Evolutionary conservation across 345 rosid species (phyloP).

Genomic region (Gossypium raimondii): DNA sequence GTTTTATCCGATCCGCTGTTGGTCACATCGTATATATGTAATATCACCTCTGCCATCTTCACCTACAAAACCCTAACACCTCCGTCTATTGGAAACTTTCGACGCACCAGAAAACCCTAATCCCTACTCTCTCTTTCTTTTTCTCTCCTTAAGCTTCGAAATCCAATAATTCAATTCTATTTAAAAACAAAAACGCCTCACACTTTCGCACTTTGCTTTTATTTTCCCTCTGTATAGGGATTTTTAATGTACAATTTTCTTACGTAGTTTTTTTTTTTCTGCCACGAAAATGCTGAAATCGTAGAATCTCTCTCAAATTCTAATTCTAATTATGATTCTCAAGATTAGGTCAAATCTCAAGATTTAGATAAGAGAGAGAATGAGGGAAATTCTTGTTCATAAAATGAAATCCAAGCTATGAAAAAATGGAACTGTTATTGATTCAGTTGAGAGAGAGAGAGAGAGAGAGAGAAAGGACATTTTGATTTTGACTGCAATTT

Average conservation of each 20-base stretch:
- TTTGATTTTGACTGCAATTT: background rate
- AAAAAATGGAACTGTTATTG: background rate
- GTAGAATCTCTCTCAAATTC: background rate
- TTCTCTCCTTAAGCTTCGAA: background rate
- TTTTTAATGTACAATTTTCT: background rate
- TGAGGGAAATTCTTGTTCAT: too few species aligned
- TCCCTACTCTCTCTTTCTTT: background rate
- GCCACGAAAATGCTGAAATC: conserved; percentile 2
- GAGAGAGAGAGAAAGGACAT: background rate
- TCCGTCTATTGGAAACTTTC: background rate
- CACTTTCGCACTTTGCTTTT: background rate
- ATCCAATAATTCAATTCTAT: background rate
- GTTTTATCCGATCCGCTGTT: conserved; percentile 97
- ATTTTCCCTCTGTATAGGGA: too few species aligned
- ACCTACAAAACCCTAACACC: conserved; percentile 20
- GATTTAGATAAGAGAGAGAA: background rate
- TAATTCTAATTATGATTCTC: background rate
- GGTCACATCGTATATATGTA: conserved; percentile 91
- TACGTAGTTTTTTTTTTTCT: background rate
- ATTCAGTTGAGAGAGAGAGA: background rate
- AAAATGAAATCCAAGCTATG: too few species aligned
- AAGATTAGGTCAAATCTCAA: background rate
- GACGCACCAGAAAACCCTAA: background rate
- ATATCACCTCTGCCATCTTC: conserved; percentile 68
- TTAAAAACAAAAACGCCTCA: background rate